Conservation (phyloP, 1,284 basidiomycete genomes). For the Austroboletus rostrupii region DNA sequence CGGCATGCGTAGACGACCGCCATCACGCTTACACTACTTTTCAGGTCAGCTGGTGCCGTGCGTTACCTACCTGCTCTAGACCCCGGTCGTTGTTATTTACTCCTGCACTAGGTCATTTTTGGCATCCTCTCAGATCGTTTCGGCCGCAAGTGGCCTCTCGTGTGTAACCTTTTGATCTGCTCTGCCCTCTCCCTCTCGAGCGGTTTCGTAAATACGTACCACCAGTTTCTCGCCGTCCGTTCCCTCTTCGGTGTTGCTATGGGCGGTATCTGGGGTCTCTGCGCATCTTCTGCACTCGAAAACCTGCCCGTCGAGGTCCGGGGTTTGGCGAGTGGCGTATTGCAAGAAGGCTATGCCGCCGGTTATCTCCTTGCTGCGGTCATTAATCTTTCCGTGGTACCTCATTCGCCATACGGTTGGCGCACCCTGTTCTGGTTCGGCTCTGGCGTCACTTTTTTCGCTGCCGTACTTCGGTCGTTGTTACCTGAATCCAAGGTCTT, state of each 20-base stretch:
- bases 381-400: constrained; percentile 76
- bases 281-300: constrained; percentile 78
- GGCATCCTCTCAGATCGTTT: constrained; percentile 79
- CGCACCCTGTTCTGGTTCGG: constrained; percentile 66
- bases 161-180: constrained; percentile 71
- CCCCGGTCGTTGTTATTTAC: too few relatives aligned
- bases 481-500: constrained; percentile 85
- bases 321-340: constrained; percentile 81
- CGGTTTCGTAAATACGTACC: constrained; percentile 67
- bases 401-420: constrained; percentile 50
- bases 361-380: constrained; percentile 64
- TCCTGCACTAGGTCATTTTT: constrained; percentile 56
- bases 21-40: constrained; percentile 90
- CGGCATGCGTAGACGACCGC: constrained; percentile 56
- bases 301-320: constrained; percentile 85
- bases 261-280: constrained; percentile 83
- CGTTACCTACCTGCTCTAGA: constrained; percentile 14
- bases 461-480: constrained; percentile 66
- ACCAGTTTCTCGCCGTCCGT: constrained; percentile 67
- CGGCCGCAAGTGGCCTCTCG: constrained; percentile 91
- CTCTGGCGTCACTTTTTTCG: constrained; percentile 69
- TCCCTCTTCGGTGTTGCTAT: constrained; percentile 84
- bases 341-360: constrained; percentile 80
- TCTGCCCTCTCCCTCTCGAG: constrained; percentile 76
- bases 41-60: constrained; percentile 83